Evolutionary conservation across 2,329 filamentous ascomycete genomes (phyloP).

Genomic region (Pyrenophora tritici-repentis): DNA sequence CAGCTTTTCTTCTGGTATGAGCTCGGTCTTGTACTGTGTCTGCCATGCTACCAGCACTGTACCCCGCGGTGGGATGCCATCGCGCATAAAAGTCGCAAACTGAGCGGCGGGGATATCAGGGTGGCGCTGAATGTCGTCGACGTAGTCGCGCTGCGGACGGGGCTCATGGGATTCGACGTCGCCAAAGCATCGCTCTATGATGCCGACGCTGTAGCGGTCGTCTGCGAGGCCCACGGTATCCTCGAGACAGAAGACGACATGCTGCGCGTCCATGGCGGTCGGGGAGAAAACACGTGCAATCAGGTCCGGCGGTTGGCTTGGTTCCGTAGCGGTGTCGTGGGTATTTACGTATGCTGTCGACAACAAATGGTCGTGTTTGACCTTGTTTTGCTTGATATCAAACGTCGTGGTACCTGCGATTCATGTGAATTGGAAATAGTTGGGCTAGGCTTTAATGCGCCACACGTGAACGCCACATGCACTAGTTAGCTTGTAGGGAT

Average conservation of each 20-base stretch:
- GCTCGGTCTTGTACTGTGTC: conserved; percentile 48
- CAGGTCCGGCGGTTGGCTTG: neutral
- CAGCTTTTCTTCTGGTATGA: conserved; percentile 52
- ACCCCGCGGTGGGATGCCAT: conserved; percentile 56
- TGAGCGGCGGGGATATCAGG: conserved; percentile 35
- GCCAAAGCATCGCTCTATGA: conserved; percentile 51
- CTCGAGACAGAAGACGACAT: conserved; percentile 46
- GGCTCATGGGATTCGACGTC: conserved; percentile 54
- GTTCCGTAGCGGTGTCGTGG: too few species aligned
- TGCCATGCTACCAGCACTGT: conserved; percentile 58
- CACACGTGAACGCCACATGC: too few species aligned
- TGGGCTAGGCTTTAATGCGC: too few species aligned
- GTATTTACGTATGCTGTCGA: too few species aligned
- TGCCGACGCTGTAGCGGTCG: conserved; percentile 50
- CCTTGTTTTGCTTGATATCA: too few species aligned
- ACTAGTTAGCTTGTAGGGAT: too few species aligned
- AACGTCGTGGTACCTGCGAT: too few species aligned
- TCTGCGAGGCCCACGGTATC: conserved; percentile 50
- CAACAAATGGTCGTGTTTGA: too few species aligned
- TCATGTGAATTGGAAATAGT: too few species aligned
- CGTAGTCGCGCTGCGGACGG: conserved; percentile 49
- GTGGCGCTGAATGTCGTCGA: conserved; percentile 45
- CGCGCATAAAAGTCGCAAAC: conserved; percentile 49
- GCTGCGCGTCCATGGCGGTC: conserved; percentile 11
- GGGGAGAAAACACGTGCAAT: conserved; percentile 15